Evolutionary conservation across 169 alveolate genomes (phyloP).

Genomic region (Plasmodium coatneyi): DNA sequence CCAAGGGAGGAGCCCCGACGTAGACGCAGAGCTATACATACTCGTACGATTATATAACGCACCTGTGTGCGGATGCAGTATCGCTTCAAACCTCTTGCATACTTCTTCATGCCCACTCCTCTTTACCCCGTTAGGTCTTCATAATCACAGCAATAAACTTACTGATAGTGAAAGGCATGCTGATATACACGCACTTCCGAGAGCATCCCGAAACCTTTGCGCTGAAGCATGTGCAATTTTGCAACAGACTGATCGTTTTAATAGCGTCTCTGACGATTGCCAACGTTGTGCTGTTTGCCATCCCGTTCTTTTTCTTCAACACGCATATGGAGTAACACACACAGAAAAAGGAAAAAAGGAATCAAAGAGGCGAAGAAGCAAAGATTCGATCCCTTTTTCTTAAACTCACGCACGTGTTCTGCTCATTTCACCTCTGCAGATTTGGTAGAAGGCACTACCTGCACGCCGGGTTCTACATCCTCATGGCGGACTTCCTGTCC

Average conservation of each 20-base stretch:
- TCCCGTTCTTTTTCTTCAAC: constrained; percentile 38
- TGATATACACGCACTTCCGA: constrained; percentile 44
- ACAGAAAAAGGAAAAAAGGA: neutral
- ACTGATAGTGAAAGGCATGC: constrained; percentile 18
- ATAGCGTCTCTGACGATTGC: constrained; percentile 18
- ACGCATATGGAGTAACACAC: constrained; percentile 17
- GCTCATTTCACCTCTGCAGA: constrained; percentile 5
- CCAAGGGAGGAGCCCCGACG: neutral
- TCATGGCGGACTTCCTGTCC: constrained; percentile 38
- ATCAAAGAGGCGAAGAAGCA: neutral
- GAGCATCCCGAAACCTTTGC: constrained; percentile 64
- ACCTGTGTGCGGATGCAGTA: neutral
- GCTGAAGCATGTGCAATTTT: constrained; percentile 40
- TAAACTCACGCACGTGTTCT: neutral
- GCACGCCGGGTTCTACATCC: constrained; percentile 50
- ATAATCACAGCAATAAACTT: constrained; percentile 23
- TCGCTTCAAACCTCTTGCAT: neutral
- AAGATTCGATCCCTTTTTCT: neutral
- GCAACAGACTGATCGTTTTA: constrained; percentile 29
- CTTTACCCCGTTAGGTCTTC: constrained; percentile 4
- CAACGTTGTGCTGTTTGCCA: neutral
- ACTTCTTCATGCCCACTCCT: neutral
- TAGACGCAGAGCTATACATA: neutral
- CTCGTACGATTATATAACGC: neutral
- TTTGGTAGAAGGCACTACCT: constrained; percentile 12